These are phyloP conservation scores for Exophiala sp. DNA, from an alignment of 2,329 filamentous ascomycete genomes.

Conservation along the genomic window DNA sequence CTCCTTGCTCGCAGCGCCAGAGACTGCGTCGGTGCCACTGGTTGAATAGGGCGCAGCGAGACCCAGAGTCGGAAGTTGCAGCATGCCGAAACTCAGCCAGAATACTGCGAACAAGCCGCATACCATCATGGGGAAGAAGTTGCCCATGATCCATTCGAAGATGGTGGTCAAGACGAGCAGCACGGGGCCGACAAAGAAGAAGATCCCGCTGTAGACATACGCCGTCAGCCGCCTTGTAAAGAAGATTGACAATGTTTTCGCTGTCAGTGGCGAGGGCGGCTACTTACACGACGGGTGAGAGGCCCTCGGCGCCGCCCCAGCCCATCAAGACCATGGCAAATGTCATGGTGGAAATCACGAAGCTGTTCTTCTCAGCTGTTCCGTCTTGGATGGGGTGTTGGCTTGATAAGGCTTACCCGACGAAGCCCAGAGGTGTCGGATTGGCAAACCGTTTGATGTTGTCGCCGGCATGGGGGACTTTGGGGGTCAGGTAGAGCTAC, in stretches of 20 bases:
- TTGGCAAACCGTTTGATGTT: constrained; percentile 27
- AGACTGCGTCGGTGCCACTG: constrained; percentile 18
- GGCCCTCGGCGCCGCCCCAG: constrained; percentile 24
- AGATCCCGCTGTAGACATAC: constrained; percentile 20
- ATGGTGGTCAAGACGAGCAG: constrained; percentile 24
- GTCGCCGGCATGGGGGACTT: constrained; percentile 24
- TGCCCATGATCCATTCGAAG: constrained; percentile 28
- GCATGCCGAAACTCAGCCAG: constrained; percentile 27
- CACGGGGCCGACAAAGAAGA: constrained; percentile 27
- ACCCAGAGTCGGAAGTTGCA: constrained; percentile 25
- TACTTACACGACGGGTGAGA: constrained; percentile 25
- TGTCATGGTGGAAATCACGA: constrained; percentile 27
- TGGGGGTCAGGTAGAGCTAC: constrained; percentile 28
- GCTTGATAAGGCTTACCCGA: constrained; percentile 14
- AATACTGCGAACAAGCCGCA: constrained; percentile 26
- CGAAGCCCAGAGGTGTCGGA: constrained; percentile 26
- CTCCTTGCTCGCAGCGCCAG: constrained; percentile 17
- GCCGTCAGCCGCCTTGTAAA: neutral
- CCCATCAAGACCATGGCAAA: constrained; percentile 28
- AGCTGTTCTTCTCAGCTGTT: constrained; percentile 12
- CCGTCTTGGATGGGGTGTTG: neutral
- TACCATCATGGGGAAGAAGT: constrained; percentile 28
- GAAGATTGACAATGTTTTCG: too few relatives aligned
- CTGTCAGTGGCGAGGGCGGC: too few relatives aligned
- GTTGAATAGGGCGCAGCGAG: constrained; percentile 23